Base-by-base conservation (phyloP, 306 rosid genomes). In the Cucurbita maxima region DNA sequence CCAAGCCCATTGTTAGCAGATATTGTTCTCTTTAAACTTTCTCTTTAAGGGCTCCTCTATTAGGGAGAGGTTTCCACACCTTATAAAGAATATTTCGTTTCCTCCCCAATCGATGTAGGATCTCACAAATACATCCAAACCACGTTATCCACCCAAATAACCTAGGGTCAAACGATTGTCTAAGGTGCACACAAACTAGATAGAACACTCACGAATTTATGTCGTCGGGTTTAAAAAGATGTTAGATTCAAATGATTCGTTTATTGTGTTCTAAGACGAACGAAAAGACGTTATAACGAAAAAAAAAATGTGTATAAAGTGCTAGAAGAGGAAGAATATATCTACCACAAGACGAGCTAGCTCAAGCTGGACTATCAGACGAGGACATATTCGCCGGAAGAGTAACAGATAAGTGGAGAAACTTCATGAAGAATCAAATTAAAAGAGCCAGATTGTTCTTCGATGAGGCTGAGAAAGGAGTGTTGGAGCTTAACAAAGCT, bases 261-360 rank as follows among this genome's bases (percentile, higher is more conserved):
- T 5, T 43, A 1, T 14, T 57, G 61, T 57, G 16, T 20, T 57
- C 15, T 30, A 59, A 59, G 14, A 34, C 12, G 38, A 59, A 7
- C 10, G 30, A 11, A 25, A 4, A 12, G 30, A 59, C 7, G 43
- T 59, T 38, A 30, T 30, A 30, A 30, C 34, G 34, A 30, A 30
- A 1, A 30, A 30, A 1, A 1, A 30, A 30, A 30, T 37, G 58
- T 64, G 48, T 80, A 22, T 60, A 52, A 37, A 90, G 98, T 84
- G 96, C 98, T 41, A 88, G 91, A 79, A 88, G 96, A 86, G 98
- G 98, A 75, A 93, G 96, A 76, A 79, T 93, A 22, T 93, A 93
- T 74, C 92, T 93, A 51, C 98, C 98, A 62, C 96, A 88, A 82
- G 98, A 93, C 79, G 98, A 93, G 74, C 83, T 93, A 58, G 91